Percentiles rank a stretch among this genome's conserved stretches.
phyloP scores from a whole-genome alignment of 2,329 filamentous ascomycete genomes.

The Xylariaceae sp. region DNA sequence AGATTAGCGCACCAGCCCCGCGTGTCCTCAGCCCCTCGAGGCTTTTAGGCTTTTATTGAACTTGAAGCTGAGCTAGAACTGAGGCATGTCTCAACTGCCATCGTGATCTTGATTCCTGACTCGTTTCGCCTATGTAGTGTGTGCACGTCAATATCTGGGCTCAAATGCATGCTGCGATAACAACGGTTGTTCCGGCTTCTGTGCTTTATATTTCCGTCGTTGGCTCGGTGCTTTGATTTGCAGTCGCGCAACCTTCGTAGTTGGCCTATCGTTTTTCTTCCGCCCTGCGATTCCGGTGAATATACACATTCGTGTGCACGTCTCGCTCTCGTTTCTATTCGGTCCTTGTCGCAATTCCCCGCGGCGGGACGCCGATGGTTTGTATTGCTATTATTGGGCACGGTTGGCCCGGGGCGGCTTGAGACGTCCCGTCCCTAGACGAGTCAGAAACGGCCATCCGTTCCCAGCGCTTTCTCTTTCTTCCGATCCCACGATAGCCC shows the following conservation, averaged over 20 bases:
- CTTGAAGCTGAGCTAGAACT: not conserved
- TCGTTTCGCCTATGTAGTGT: too few species aligned
- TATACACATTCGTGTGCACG: too few species aligned
- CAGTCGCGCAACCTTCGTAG: not conserved
- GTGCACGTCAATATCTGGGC: not conserved
- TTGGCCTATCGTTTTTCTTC: not conserved
- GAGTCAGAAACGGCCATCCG: not conserved
- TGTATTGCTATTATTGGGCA: not conserved
- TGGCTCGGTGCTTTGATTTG: too few species aligned
- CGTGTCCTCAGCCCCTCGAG: conserved; percentile 1
- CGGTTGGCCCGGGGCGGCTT: not conserved
- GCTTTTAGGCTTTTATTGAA: not conserved
- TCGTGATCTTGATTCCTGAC: too few species aligned
- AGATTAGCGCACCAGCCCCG: conserved; percentile 7
- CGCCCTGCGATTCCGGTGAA: too few species aligned
- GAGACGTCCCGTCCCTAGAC: not conserved
- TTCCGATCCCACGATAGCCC: not conserved
- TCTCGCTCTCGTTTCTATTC: not conserved
- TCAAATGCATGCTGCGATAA: too few species aligned
- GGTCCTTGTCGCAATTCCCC: not conserved
- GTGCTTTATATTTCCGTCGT: too few species aligned
- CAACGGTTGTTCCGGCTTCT: not conserved
- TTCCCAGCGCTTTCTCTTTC: not conserved
- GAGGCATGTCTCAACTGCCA: too few species aligned
- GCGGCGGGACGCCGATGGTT: not conserved